phyloP scores from a whole-genome alignment of 192 early-diverging fungal genomes.

The Coemansia sp. region DNA sequence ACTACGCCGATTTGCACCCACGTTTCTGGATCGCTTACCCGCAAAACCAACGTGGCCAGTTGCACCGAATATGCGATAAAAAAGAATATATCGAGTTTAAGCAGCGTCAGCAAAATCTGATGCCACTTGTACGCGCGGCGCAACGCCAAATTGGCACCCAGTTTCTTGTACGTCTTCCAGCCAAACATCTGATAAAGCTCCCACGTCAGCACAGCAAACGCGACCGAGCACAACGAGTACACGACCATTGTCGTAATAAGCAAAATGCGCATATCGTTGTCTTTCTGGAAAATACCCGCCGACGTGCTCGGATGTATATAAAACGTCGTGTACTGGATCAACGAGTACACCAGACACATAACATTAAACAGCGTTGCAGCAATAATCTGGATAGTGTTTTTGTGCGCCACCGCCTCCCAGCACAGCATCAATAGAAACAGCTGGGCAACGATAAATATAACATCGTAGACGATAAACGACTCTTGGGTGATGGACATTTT shows the following conservation, averaged over 20 bases:
- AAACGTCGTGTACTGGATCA: slow-evolving; percentile 58
- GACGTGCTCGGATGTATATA: slow-evolving; percentile 49
- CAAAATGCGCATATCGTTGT: slow-evolving; percentile 54
- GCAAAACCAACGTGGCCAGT: slow-evolving; percentile 64
- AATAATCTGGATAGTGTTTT: slow-evolving; percentile 92
- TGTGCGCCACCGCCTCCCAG: slow-evolving; percentile 87
- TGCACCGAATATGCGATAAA: slow-evolving; percentile 78
- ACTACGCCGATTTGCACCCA: slow-evolving; percentile 59
- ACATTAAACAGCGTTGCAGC: slow-evolving; percentile 62
- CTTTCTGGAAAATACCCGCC: slow-evolving; percentile 53
- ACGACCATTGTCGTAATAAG: slow-evolving; percentile 53
- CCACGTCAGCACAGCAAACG: slow-evolving; percentile 54
- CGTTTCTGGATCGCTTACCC: slow-evolving; percentile 55
- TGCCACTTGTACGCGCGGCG: slow-evolving; percentile 73
- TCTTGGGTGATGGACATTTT: slow-evolving; percentile 51
- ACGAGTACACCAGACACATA: slow-evolving; percentile 57
- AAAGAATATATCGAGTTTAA: slow-evolving; percentile 81
- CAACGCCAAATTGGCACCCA: slow-evolving; percentile 75
- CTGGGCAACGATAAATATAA: slow-evolving; percentile 84
- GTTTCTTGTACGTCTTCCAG: slow-evolving; percentile 81
- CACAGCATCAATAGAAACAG: slow-evolving; percentile 79
- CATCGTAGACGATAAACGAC: slow-evolving; percentile 73
- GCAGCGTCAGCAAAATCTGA: slow-evolving; percentile 76
- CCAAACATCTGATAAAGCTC: slow-evolving; percentile 77
- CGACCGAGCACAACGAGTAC: slow-evolving; percentile 50